A percentile compares a stretch with the other conserved stretches of the same genome.
Evolutionary conservation across 2,329 filamentous ascomycete species (phyloP).

Genomic region (Fusarium nisikadoi): DNA sequence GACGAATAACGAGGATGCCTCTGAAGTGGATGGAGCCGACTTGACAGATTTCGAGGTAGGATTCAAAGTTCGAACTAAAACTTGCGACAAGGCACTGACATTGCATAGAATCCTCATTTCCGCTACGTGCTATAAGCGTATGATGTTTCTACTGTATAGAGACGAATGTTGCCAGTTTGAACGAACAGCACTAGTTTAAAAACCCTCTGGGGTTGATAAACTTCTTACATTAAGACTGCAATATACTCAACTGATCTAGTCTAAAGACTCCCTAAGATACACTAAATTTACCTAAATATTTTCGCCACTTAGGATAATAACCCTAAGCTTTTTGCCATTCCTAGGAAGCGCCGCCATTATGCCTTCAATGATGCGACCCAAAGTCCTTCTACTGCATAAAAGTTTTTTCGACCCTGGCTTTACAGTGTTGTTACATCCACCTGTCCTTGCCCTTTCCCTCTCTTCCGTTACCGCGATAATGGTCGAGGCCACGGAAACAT

Average conservation of each 20-base stretch:
- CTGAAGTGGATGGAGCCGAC: conserved; percentile 15
- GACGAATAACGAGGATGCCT: neutral
- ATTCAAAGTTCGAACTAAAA: rapidly evolving
- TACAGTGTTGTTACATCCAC: neutral
- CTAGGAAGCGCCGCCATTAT: neutral
- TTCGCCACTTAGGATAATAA: too few species aligned
- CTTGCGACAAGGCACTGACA: neutral
- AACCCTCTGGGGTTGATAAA: too few species aligned
- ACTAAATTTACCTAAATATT: neutral
- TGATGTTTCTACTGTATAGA: neutral
- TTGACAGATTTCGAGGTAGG: conserved; percentile 40
- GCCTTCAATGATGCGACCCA: neutral
- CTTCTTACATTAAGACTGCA: too few species aligned
- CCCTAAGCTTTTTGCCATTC: rapidly evolving
- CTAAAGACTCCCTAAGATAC: neutral
- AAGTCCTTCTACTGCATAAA: rapidly evolving
- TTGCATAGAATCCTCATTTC: conserved; percentile 30
- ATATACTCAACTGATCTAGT: neutral
- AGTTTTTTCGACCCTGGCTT: rapidly evolving
- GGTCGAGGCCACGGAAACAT: conserved; percentile 40
- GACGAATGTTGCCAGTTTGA: neutral
- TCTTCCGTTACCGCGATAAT: rapidly evolving
- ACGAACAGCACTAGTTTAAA: neutral
- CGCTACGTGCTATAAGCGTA: conserved; percentile 18
- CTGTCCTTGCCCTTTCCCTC: rapidly evolving